Conservation (phyloP, 768 basidiomycete species). For the Naganishia kalamii region DNA sequence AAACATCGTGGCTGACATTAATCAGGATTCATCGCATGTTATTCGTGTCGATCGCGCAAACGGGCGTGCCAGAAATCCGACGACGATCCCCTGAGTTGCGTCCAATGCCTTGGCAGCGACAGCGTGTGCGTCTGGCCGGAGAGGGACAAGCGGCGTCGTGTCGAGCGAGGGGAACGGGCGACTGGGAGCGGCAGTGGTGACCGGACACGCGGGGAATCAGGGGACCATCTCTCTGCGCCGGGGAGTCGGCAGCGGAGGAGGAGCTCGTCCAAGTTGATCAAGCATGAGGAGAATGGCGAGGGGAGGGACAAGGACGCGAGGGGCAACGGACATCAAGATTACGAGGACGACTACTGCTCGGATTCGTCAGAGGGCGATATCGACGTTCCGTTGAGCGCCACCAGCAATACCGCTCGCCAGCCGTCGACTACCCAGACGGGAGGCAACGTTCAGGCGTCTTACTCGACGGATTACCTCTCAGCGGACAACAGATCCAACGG, state of each 20-base stretch:
- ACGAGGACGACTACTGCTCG: constrained; percentile 8
- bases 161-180: background rate
- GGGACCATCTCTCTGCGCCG: background rate
- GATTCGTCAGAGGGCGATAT: constrained; percentile 1
- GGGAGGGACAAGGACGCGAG: background rate
- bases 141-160: constrained; percentile 13
- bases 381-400: background rate
- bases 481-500: background rate
- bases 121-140: constrained; percentile 15
- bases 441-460: background rate
- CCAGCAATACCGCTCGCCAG: background rate
- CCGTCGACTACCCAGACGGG: background rate
- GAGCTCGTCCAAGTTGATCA: constrained; percentile 8
- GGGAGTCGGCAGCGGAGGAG: background rate
- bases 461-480: background rate
- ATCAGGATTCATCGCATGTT: constrained; percentile 10
- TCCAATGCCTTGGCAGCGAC: constrained; percentile 10
- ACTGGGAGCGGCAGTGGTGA: background rate
- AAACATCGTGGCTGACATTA: background rate
- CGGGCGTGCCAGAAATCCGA: constrained; percentile 7
- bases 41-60: constrained; percentile 12
- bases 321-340: background rate
- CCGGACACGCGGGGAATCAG: background rate
- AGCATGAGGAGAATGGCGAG: background rate
- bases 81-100: constrained; percentile 1